phyloP scores from a whole-genome alignment of 2,329 filamentous ascomycete species.

The Monilinia laxa region DNA sequence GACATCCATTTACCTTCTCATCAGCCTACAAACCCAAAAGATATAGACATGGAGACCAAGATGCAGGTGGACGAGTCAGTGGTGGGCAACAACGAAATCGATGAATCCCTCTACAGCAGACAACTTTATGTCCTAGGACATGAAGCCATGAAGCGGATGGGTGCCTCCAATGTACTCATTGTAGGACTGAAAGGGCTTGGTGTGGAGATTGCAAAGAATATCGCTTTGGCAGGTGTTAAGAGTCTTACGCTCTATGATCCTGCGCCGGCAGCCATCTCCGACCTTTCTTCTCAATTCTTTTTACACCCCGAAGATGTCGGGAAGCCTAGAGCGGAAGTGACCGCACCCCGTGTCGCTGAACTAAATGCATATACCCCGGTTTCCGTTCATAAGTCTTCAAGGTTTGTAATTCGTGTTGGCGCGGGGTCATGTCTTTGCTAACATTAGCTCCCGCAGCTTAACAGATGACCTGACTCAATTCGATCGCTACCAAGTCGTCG shows the following conservation, averaged over 20 bases:
- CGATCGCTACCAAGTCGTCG: conserved; percentile 88
- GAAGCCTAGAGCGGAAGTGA: conserved; percentile 83
- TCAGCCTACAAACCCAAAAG: conserved; percentile 47
- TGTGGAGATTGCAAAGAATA: conserved; percentile 98
- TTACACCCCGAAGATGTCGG: conserved; percentile 84
- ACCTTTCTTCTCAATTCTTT: conserved; percentile 98
- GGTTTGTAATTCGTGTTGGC: conserved; percentile 43
- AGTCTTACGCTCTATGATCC: conserved; percentile 93
- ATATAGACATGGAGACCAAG: conserved; percentile 62
- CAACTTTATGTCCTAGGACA: conserved; percentile 71
- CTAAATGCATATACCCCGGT: conserved; percentile 96
- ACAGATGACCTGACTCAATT: conserved; percentile 75
- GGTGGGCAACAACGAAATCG: conserved; percentile 59
- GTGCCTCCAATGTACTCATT: conserved; percentile 89
- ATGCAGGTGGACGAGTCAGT: conserved; percentile 65
- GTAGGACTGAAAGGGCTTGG: conserved; percentile 90
- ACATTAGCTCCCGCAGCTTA: conserved; percentile 51
- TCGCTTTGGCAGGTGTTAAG: conserved; percentile 96
- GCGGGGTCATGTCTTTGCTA: conserved; percentile 24
- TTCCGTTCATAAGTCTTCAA: conserved; percentile 64
- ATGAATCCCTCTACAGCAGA: conserved; percentile 71
- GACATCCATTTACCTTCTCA: conserved; percentile 12
- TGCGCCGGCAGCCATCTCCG: conserved; percentile 75
- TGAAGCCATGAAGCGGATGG: conserved; percentile 98
- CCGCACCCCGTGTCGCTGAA: conserved; percentile 85